These are phyloP conservation scores for Annona squamosa DNA, from an alignment of 164 flowering plant genomes.

Conservation along the genomic window DNA sequence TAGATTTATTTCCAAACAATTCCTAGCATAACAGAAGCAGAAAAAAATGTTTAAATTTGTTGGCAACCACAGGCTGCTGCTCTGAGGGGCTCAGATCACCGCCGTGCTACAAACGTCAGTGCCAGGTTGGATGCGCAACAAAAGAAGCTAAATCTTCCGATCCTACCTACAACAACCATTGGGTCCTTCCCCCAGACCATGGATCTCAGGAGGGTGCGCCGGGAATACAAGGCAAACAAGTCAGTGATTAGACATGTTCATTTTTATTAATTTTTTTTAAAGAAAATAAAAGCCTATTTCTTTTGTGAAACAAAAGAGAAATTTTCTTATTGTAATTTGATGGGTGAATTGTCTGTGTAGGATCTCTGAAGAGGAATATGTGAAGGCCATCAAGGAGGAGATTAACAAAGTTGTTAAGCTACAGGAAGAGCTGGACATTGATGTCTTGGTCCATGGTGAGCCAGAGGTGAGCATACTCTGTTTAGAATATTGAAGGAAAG, in stretches of 20 bases:
- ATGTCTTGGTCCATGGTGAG: constrained; percentile 97
- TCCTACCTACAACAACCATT: constrained; percentile 26
- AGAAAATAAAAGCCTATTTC: not conserved
- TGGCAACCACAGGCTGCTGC: constrained; percentile 62
- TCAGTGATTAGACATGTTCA: constrained; percentile 6
- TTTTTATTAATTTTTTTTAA: not conserved
- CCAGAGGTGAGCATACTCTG: constrained; percentile 55
- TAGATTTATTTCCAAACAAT: not conserved
- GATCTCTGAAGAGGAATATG: constrained; percentile 77
- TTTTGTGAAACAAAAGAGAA: no score
- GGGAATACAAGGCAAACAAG: constrained; percentile 26
- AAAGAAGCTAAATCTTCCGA: constrained; percentile 22
- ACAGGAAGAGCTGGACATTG: constrained; percentile 93
- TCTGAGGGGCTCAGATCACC: constrained; percentile 78
- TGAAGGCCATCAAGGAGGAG: constrained; percentile 73
- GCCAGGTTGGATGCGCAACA: constrained; percentile 29
- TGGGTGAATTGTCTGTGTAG: constrained; percentile 19
- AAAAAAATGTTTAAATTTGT: not conserved
- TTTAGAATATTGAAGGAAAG: no score
- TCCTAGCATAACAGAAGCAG: no score
- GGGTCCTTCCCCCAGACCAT: constrained; percentile 29
- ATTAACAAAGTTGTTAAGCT: constrained; percentile 78
- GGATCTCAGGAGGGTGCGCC: constrained; percentile 25
- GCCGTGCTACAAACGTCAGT: constrained; percentile 75
- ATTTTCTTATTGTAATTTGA: no score